These are phyloP conservation scores for Fusarium sp. DNA, from an alignment of 2,329 filamentous ascomycete species.

Conservation along the genomic window DNA sequence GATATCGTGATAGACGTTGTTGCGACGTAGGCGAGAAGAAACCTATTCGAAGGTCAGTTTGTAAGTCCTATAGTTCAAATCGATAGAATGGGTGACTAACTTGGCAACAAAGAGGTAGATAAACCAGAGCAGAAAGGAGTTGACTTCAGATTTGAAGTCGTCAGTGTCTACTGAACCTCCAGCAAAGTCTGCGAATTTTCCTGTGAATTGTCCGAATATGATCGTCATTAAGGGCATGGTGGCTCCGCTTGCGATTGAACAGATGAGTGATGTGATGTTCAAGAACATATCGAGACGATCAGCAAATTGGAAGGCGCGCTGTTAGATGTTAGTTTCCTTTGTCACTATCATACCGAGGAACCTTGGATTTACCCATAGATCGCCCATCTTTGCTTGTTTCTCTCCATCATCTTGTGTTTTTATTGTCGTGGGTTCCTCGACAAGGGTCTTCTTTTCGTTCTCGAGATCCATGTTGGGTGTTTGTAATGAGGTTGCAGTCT, in stretches of 20 bases:
- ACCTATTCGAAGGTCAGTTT: too few species aligned
- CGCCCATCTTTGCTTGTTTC: slow-evolving; percentile 7
- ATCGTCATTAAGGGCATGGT: slow-evolving; percentile 30
- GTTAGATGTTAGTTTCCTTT: not conserved
- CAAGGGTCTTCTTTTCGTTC: slow-evolving; percentile 11
- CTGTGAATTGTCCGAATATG: slow-evolving; percentile 30
- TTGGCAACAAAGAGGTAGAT: slow-evolving; percentile 33
- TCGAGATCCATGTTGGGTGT: slow-evolving; percentile 3
- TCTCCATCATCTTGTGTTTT: slow-evolving; percentile 9
- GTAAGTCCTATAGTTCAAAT: too few species aligned
- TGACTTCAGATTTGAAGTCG: slow-evolving; percentile 14
- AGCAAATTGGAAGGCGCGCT: slow-evolving; percentile 33
- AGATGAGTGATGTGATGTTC: slow-evolving; percentile 19
- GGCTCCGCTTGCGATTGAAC: slow-evolving; percentile 23
- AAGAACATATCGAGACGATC: slow-evolving; percentile 30
- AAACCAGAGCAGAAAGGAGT: slow-evolving; percentile 31
- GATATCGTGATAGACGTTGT: slow-evolving; percentile 14
- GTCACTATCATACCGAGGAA: rapidly evolving
- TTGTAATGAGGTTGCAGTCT: not conserved
- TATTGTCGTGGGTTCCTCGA: slow-evolving; percentile 6
- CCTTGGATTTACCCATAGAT: slow-evolving; percentile 12
- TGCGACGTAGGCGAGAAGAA: slow-evolving; percentile 16
- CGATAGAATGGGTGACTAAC: not conserved
- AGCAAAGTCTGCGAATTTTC: slow-evolving; percentile 24
- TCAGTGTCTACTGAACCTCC: slow-evolving; percentile 3